These are phyloP conservation scores for Colletotrichum echinochloae DNA, from an alignment of 2,329 filamentous ascomycete species.

Conservation along the genomic window DNA sequence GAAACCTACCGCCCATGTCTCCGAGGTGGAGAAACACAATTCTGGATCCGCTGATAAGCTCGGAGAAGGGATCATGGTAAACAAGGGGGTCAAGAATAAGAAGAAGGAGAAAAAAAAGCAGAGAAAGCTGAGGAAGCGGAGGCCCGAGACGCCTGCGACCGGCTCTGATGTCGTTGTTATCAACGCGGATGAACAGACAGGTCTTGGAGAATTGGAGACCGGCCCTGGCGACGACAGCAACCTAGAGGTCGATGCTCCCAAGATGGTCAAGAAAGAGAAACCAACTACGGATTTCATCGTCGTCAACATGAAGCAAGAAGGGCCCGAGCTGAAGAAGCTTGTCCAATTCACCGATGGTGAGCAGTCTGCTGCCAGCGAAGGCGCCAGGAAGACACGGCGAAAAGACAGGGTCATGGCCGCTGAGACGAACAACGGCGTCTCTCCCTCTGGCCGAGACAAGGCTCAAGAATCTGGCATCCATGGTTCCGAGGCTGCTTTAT, in stretches of 20 bases:
- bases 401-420: not conserved
- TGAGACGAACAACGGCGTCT: not conserved
- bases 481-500: not conserved
- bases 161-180: not conserved
- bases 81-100: not conserved
- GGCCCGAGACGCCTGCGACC: not conserved
- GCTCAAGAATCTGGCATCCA: not conserved
- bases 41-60: not conserved
- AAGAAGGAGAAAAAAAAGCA: not conserved
- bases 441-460: not conserved
- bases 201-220: not conserved
- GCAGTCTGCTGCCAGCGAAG: not conserved
- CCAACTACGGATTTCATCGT: not conserved
- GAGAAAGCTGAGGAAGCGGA: not conserved
- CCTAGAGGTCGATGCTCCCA: not conserved
- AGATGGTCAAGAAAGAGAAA: not conserved
- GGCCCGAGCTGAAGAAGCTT: not conserved
- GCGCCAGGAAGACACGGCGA: not conserved
- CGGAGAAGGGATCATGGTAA: not conserved
- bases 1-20: not conserved
- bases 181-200: not conserved
- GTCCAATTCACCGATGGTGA: not conserved
- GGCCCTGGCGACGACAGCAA: not conserved
- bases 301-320: not conserved
- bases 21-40: not conserved